A percentile compares a stretch with the other conserved stretches of the same genome.
phyloP scores from a whole-genome alignment of 1,284 basidiomycete species.

The Austropuccinia psidii region DNA sequence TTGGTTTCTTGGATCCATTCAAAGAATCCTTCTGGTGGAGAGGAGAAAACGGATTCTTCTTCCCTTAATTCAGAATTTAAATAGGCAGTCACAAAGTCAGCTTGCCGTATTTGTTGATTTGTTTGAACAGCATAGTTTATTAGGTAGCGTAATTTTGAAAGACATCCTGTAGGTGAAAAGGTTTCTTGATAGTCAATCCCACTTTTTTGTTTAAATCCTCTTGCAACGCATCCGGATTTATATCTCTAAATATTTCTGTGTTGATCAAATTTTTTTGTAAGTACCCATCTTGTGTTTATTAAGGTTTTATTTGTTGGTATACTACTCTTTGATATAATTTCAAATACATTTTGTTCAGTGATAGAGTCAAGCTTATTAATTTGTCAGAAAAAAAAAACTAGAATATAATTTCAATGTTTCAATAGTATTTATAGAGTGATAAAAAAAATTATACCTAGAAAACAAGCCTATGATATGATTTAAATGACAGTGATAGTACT shows the following conservation, averaged over 20 bases:
- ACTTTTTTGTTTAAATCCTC: background rate
- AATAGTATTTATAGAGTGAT: too few relatives aligned
- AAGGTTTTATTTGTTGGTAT: background rate
- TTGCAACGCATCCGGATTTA: background rate
- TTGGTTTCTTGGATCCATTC: too few relatives aligned
- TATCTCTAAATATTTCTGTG: background rate
- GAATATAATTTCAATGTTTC: too few relatives aligned
- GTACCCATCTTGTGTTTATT: background rate
- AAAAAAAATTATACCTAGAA: too few relatives aligned
- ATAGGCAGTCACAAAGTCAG: too few relatives aligned
- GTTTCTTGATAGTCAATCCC: background rate
- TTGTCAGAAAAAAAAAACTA: too few relatives aligned
- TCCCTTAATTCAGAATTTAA: background rate
- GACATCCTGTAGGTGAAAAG: background rate
- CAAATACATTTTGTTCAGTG: background rate
- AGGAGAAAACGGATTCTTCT: background rate
- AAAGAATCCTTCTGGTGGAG: background rate
- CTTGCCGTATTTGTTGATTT: background rate
- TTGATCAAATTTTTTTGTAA: background rate
- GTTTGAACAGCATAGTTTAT: background rate
- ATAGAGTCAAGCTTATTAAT: background rate
- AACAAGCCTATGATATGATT: too few relatives aligned
- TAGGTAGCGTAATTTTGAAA: background rate
- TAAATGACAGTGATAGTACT: too few relatives aligned
- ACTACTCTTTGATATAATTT: too few relatives aligned